Conservation (phyloP, 2,329 filamentous ascomycete genomes). For the Arachnomyces sp. region DNA sequence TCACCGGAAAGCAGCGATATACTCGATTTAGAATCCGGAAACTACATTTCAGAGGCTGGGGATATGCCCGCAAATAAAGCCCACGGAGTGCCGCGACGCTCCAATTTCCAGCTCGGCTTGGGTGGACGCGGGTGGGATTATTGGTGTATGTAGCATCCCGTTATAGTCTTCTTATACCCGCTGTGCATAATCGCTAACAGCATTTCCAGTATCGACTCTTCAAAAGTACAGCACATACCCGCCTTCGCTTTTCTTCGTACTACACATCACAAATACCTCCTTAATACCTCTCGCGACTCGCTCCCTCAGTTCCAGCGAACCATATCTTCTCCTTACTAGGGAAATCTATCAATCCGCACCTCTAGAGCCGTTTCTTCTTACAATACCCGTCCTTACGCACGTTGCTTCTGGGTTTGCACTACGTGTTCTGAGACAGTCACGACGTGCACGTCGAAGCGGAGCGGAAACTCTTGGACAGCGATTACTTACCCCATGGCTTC, state of each 20-base stretch:
- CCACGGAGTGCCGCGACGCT: slow-evolving; percentile 7
- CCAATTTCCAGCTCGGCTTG: slow-evolving; percentile 42
- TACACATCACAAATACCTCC: slow-evolving; percentile 76
- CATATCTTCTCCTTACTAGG: slow-evolving; percentile 80
- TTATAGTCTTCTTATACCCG: background rate
- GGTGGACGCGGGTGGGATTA: slow-evolving; percentile 66
- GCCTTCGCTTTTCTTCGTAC: slow-evolving; percentile 65
- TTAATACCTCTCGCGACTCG: slow-evolving; percentile 68
- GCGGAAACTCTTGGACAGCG: slow-evolving; percentile 52
- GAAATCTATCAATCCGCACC: slow-evolving; percentile 84
- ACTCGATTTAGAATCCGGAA: slow-evolving; percentile 43
- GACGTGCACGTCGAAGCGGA: slow-evolving; percentile 69
- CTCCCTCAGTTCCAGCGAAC: slow-evolving; percentile 68
- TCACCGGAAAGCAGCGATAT: slow-evolving; percentile 56
- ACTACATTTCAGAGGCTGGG: slow-evolving; percentile 32
- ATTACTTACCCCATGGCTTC: slow-evolving; percentile 55
- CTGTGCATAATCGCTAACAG: background rate
- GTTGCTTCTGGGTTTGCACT: slow-evolving; percentile 69
- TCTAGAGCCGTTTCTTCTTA: slow-evolving; percentile 72
- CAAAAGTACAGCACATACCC: slow-evolving; percentile 88
- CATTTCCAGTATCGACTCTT: slow-evolving; percentile 56
- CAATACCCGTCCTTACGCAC: slow-evolving; percentile 66
- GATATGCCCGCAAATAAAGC: slow-evolving; percentile 7
- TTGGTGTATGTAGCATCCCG: slow-evolving; percentile 54
- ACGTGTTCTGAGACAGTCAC: slow-evolving; percentile 64